Evolutionary conservation across 805 yeast genomes (phyloP), one percentile per base, ranked within the genome.

Genomic region (Teunomyces panamensis): DNA sequence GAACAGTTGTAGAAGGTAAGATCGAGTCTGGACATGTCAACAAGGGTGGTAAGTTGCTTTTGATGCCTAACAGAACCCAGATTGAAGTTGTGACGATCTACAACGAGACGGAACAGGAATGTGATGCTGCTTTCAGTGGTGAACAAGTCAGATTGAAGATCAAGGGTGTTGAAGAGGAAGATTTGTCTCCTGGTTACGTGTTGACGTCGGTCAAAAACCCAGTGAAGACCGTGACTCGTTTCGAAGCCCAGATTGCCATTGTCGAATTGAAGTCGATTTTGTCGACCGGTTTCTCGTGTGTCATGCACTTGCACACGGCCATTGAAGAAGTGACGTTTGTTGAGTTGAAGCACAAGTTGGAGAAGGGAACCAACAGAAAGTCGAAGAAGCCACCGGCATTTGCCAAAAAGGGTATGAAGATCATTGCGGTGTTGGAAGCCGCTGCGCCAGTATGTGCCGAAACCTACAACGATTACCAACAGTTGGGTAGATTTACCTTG

Each of bases 391-490:
- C 99, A 30, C 99, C 99, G 51, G 96, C 97, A 44, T 94, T 90
- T 69, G 99, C 98, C 54, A 94, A 92, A 74, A 88, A 89, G 80
- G 99, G 99, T 62, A 92, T 92, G 98, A 92, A 89, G 83, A 82
- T 94, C 59, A 91, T 94, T 67, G 99, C 97, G 30, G 81, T 86
- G 39, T 76, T 94, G 62, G 97, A 91, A 73, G 77, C 90, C 13
- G 75, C 83, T 41, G 90, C 83, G 58, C 92, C 97, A 20, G 88
- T 94, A 33, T 94, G 98, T 76, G 85, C 92, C 45, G 99, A 94
- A 75, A 85, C 95, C 41, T 94, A 86, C 68, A 84, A 78, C 57
- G 95, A 89, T 64, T 89, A 91, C 65, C 97, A 92, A 57, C 98
- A 94, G 73, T 80, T 94, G 62, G 99, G 99, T 67, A 85, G 99